Evolutionary conservation across 148 eudicot genomes (phyloP).

Genomic region (Amaranthus palmeri): DNA sequence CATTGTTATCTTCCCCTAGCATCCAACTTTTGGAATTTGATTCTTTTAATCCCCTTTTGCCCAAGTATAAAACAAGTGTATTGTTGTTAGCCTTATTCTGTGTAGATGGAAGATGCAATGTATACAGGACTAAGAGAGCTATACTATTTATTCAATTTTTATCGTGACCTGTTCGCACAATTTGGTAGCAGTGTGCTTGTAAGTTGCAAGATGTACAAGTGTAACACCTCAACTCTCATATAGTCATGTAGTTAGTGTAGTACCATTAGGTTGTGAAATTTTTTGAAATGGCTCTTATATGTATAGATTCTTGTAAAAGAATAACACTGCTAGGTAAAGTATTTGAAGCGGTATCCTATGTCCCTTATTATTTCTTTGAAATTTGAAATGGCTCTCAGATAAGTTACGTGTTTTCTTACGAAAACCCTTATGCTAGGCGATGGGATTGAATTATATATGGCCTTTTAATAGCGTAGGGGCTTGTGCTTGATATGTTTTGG

Average conservation of each 20-base stretch:
- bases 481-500: neutral
- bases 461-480: neutral
- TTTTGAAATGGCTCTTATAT: too few species aligned
- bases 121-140: neutral
- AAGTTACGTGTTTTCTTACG: neutral
- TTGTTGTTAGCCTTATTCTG: neutral
- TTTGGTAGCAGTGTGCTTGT: slow-evolving; percentile 1
- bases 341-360: neutral
- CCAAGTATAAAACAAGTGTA: neutral
- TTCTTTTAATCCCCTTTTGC: neutral
- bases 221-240: too few species aligned
- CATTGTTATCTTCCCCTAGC: neutral
- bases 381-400: too few species aligned
- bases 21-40: neutral
- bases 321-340: neutral
- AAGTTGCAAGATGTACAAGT: neutral
- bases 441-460: neutral
- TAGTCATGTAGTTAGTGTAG: too few species aligned
- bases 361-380: neutral
- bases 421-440: neutral
- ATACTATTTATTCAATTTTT: neutral
- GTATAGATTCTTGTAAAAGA: neutral
- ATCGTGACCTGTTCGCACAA: neutral
- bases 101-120: neutral
- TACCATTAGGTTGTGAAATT: too few species aligned